Percentiles rank a stretch among this genome's conserved stretches.
phyloP scores from a whole-genome alignment of 1,284 basidiomycete genomes.

The Ustilago vetiveriae region DNA sequence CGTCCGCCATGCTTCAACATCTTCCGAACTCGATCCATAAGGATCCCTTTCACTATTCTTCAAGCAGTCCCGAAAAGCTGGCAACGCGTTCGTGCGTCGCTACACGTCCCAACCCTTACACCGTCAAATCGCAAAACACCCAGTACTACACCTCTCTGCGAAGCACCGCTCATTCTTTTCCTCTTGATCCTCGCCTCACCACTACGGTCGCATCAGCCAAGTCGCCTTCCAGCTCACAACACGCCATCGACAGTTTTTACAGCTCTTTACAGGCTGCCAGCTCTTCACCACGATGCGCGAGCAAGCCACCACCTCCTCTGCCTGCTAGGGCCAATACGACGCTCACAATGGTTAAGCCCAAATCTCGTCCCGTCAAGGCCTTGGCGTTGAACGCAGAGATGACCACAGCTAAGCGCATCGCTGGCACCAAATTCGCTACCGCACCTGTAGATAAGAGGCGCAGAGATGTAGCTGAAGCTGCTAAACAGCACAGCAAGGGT shows the following conservation, averaged over 20 bases:
- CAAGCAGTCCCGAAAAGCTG: constrained; percentile 31
- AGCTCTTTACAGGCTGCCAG: constrained; percentile 23
- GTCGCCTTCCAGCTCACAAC: neutral
- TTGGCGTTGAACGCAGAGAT: constrained; percentile 14
- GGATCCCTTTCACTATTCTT: constrained; percentile 35
- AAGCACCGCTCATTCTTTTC: constrained; percentile 3
- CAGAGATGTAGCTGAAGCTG: constrained; percentile 5
- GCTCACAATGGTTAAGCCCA: constrained; percentile 41
- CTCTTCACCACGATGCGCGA: constrained; percentile 25
- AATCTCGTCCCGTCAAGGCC: constrained; percentile 11
- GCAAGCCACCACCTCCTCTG: constrained; percentile 17
- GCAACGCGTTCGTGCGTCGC: constrained; percentile 15
- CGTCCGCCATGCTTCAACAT: constrained; percentile 19
- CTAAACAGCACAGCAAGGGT: constrained; percentile 12
- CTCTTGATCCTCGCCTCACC: constrained; percentile 9
- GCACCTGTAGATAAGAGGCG: constrained; percentile 12
- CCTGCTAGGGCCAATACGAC: neutral
- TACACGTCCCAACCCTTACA: constrained; percentile 37
- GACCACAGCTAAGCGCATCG: constrained; percentile 9
- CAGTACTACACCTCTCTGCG: constrained; percentile 21
- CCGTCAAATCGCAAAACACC: constrained; percentile 31
- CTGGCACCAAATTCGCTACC: neutral
- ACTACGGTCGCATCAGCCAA: neutral
- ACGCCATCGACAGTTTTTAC: constrained; percentile 15
- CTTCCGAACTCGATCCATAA: constrained; percentile 8